A percentile compares a stretch with the other conserved stretches of the same genome.
phyloP scores from a whole-genome alignment of 345 rosid genomes.

The Anacardium occidentale region DNA sequence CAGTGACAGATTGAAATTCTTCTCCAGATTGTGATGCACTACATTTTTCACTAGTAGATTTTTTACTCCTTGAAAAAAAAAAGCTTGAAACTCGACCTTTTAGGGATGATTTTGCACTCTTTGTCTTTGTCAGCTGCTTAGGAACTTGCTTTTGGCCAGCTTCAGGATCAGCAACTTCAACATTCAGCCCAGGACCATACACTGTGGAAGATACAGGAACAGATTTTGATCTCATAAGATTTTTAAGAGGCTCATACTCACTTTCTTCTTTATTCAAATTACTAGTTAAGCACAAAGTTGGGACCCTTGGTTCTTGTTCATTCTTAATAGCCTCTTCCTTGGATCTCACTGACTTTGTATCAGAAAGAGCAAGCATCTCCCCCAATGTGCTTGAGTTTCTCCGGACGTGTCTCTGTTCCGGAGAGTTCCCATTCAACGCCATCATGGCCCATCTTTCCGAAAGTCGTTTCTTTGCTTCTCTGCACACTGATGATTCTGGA shows the following conservation, averaged over 20 bases:
- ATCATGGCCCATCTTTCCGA: constrained; percentile 98
- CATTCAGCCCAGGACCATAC: constrained; percentile 44
- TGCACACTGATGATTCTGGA: constrained; percentile 86
- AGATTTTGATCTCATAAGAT: constrained; percentile 72
- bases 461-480: constrained; percentile 71
- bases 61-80: constrained; percentile 74
- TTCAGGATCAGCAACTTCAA: constrained; percentile 37
- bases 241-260: constrained; percentile 41
- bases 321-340: constrained; percentile 39
- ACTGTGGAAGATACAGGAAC: constrained; percentile 62
- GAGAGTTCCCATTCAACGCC: constrained; percentile 61
- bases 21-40: constrained; percentile 35
- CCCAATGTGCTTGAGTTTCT: constrained; percentile 82
- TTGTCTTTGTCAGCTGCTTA: constrained; percentile 51
- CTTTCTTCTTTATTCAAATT: constrained; percentile 40
- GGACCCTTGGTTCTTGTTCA: constrained; percentile 46
- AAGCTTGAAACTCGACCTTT: constrained; percentile 73
- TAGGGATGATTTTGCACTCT: constrained; percentile 59
- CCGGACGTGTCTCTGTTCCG: constrained; percentile 43
- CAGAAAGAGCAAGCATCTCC: constrained; percentile 92
- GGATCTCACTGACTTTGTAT: constrained; percentile 36
- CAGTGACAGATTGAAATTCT: constrained; percentile 33
- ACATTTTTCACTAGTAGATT: constrained; percentile 51
- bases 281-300: constrained; percentile 48
- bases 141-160: constrained; percentile 35